phyloP scores from a whole-genome alignment of 208 protist species.

The Phytomonas francai region DNA sequence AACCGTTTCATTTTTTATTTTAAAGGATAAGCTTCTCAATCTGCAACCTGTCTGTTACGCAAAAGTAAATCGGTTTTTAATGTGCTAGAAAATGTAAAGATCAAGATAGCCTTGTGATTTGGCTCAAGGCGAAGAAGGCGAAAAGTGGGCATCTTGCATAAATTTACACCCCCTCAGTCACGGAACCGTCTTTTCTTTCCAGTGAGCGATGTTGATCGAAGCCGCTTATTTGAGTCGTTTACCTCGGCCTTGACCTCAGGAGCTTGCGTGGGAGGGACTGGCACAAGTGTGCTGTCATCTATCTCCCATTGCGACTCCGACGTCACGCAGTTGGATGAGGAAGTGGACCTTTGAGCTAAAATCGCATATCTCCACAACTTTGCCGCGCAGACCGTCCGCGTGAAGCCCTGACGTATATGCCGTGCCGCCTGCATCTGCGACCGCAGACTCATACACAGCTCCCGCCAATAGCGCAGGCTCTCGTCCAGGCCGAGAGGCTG shows the following conservation, averaged over 20 bases:
- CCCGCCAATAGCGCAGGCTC: constrained; percentile 52
- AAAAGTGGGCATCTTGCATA: not conserved
- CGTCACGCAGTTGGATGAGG: not conserved
- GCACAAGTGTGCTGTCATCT: not conserved
- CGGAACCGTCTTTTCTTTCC: not conserved
- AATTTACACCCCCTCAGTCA: not conserved
- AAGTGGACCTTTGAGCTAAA: constrained; percentile 8
- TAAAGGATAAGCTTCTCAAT: not conserved
- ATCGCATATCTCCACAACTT: constrained; percentile 6
- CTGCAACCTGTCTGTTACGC: not conserved
- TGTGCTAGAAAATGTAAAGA: not conserved
- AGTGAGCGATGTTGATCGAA: not conserved
- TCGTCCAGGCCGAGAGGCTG: constrained; percentile 31
- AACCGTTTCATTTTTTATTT: not conserved
- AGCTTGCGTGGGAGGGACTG: not conserved
- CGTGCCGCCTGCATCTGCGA: constrained; percentile 55
- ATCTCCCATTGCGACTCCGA: not conserved
- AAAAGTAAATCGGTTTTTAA: not conserved
- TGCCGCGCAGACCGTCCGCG: constrained; percentile 24
- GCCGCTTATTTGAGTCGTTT: not conserved
- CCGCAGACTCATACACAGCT: constrained; percentile 49
- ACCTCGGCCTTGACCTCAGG: not conserved
- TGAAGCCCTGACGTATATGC: constrained; percentile 39
- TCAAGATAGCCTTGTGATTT: not conserved
- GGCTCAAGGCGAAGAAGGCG: not conserved